phyloP scores from a whole-genome alignment of 306 rosid genomes.

The Cucumis sativus region DNA sequence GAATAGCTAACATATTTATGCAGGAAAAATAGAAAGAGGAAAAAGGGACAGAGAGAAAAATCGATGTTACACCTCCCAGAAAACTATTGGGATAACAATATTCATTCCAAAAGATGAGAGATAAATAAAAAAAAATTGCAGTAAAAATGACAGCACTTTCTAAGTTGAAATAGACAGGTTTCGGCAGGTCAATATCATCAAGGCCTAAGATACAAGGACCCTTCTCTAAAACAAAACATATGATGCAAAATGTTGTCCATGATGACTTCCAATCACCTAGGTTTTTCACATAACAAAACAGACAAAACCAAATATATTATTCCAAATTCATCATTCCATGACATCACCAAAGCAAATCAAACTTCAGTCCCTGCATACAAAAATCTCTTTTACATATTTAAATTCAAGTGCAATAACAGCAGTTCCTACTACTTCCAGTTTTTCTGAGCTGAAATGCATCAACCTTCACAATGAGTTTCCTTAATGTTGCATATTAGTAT shows the following conservation, averaged over 20 bases:
- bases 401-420: neutral
- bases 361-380: neutral
- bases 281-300: neutral
- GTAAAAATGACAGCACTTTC: neutral
- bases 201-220: neutral
- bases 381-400: neutral
- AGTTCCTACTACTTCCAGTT: neutral
- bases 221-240: neutral
- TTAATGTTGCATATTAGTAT: neutral
- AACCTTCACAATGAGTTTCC: neutral
- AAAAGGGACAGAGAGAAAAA: neutral
- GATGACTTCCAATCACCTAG: neutral
- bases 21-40: neutral
- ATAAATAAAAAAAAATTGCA: neutral
- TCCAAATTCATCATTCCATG: neutral
- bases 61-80: neutral
- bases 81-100: neutral
- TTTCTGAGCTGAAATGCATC: constrained; percentile 3
- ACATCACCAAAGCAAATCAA: neutral
- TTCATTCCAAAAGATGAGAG: neutral
- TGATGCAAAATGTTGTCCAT: neutral
- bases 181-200: neutral
- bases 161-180: neutral
- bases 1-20: neutral
- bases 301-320: neutral